Evolutionary conservation across 371 early-diverging fungal species (phyloP).

Genomic region (Circinella umbellata): DNA sequence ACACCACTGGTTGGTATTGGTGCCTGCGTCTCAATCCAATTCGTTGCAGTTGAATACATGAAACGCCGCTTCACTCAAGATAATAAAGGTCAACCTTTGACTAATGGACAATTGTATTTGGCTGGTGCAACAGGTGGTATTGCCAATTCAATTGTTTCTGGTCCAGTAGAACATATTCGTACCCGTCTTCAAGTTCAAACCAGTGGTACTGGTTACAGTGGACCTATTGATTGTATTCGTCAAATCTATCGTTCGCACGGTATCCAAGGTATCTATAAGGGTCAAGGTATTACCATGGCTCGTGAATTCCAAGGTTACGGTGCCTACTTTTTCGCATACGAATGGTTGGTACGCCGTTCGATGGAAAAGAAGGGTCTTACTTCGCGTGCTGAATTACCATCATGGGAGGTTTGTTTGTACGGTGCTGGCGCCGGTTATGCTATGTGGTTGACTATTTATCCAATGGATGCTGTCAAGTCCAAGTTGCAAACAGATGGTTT

Average conservation of each 20-base stretch:
- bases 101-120: slow-evolving; percentile 71
- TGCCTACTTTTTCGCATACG: slow-evolving; percentile 83
- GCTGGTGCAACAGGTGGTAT: slow-evolving; percentile 84
- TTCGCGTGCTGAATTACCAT: slow-evolving; percentile 63
- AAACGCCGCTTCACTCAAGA: slow-evolving; percentile 70
- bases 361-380: slow-evolving; percentile 54
- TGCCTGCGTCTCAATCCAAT: slow-evolving; percentile 84
- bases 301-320: slow-evolving; percentile 85
- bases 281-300: slow-evolving; percentile 77
- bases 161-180: slow-evolving; percentile 87
- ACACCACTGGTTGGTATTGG: slow-evolving; percentile 83
- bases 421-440: slow-evolving; percentile 82
- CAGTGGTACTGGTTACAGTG: slow-evolving; percentile 52
- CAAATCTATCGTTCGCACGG: slow-evolving; percentile 79
- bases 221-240: slow-evolving; percentile 75
- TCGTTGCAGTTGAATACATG: slow-evolving; percentile 74
- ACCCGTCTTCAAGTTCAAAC: slow-evolving; percentile 81
- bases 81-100: slow-evolving; percentile 42
- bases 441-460: slow-evolving; percentile 81
- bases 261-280: slow-evolving; percentile 79
- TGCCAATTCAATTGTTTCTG: slow-evolving; percentile 82
- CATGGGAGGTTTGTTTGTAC: slow-evolving; percentile 69
- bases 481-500: slow-evolving; percentile 83
- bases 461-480: slow-evolving; percentile 81
- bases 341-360: slow-evolving; percentile 72